A percentile compares a stretch with the other conserved stretches of the same genome.
These are phyloP conservation scores for Peterozyma toletana DNA, from an alignment of 805 yeast genomes.

Conservation along the genomic window DNA sequence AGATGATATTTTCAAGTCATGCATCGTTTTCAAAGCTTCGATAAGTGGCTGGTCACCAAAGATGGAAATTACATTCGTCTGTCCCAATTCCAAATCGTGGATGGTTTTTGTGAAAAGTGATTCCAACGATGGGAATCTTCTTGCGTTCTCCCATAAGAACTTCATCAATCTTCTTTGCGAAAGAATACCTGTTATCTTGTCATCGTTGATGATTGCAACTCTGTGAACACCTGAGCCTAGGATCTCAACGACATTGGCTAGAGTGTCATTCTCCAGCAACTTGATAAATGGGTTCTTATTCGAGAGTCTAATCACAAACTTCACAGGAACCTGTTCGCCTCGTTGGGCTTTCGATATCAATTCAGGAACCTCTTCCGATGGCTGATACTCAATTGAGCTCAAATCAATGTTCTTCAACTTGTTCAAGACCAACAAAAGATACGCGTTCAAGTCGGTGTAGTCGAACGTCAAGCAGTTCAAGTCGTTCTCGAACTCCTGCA, in stretches of 20 bases:
- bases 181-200: conserved; percentile 70
- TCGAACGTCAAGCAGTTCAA: conserved; percentile 81
- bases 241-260: conserved; percentile 73
- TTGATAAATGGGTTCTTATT: conserved; percentile 86
- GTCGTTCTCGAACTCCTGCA: conserved; percentile 46
- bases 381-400: conserved; percentile 22
- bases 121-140: conserved; percentile 79
- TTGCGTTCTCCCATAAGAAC: conserved; percentile 88
- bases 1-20: conserved; percentile 75
- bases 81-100: conserved; percentile 70
- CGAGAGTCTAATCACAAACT: conserved; percentile 75
- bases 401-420: conserved; percentile 40
- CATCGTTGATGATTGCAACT: conserved; percentile 60
- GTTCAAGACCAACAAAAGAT: conserved; percentile 76
- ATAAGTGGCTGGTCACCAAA: conserved; percentile 82
- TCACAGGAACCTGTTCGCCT: conserved; percentile 89
- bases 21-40: conserved; percentile 84
- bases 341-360: conserved; percentile 59
- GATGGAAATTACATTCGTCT: conserved; percentile 65
- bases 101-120: conserved; percentile 61
- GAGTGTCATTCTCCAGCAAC: conserved; percentile 59
- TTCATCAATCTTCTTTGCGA: conserved; percentile 85
- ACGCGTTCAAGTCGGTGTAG: conserved; percentile 84
- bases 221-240: conserved; percentile 96
- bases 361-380: conserved; percentile 30